Conservation (phyloP, 2,329 filamentous ascomycete species). For the Hypoxylon sp. region DNA sequence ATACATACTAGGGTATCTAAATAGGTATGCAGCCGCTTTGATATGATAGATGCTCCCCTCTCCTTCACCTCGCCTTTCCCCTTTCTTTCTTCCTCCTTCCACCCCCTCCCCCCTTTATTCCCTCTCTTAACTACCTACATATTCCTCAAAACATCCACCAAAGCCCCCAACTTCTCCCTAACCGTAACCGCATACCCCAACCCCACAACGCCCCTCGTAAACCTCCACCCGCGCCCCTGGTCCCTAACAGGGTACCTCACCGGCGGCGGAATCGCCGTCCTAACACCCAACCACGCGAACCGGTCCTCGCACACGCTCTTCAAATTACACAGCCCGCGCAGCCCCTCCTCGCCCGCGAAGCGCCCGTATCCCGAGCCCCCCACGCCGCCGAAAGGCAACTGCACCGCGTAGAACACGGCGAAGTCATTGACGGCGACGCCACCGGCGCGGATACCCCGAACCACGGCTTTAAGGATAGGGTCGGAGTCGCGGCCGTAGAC, state of each 20-base stretch:
- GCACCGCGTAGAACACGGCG: conserved; percentile 91
- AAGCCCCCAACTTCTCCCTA: conserved; percentile 58
- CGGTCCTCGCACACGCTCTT: conserved; percentile 90
- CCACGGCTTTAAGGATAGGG: conserved; percentile 73
- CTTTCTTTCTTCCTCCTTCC: too few species aligned
- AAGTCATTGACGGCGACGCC: conserved; percentile 99
- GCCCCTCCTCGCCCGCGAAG: conserved; percentile 91
- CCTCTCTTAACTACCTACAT: conserved; percentile 43
- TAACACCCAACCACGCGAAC: conserved; percentile 70
- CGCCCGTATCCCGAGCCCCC: conserved; percentile 91
- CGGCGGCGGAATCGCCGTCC: conserved; percentile 84
- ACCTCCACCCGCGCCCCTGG: conserved; percentile 75
- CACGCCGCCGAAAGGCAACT: conserved; percentile 94
- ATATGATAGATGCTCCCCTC: conserved; percentile 6
- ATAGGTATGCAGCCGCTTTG: conserved; percentile 11
- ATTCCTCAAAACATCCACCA: conserved; percentile 62
- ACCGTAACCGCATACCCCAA: conserved; percentile 69
- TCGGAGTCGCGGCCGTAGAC: conserved; percentile 82
- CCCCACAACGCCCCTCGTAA: conserved; percentile 72
- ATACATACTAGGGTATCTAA: conserved; percentile 31
- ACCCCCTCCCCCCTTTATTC: too few species aligned
- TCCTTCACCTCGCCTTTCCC: not conserved
- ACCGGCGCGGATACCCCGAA: conserved; percentile 79
- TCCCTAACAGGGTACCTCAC: conserved; percentile 85
- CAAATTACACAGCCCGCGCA: conserved; percentile 86